Evolutionary conservation across 106 monocot genomes (phyloP).

Genomic region (Dioscorea zingiberensis): DNA sequence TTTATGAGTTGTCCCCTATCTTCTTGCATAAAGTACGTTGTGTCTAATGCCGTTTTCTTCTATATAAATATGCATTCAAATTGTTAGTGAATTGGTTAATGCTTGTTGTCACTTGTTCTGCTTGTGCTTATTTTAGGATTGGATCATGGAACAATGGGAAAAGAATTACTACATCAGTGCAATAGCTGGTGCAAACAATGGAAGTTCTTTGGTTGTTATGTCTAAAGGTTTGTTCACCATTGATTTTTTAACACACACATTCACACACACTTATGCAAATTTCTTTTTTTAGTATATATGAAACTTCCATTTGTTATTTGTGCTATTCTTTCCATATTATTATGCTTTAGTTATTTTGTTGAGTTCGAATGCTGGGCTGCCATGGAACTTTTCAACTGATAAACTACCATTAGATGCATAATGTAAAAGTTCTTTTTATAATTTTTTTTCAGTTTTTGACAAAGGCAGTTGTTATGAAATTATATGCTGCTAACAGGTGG

Average conservation of each 20-base stretch:
- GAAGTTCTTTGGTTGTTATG: slow-evolving; percentile 96
- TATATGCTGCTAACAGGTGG: too few relatives aligned
- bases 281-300: not conserved
- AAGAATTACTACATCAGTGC: slow-evolving; percentile 92
- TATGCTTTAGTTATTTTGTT: too few relatives aligned
- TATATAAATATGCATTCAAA: too few relatives aligned
- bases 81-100: not conserved
- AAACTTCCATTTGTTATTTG: not conserved
- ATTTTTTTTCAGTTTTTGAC: too few relatives aligned
- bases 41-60: not conserved
- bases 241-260: not conserved
- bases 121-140: slow-evolving; percentile 39
- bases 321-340: too few relatives aligned
- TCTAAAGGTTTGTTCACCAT: slow-evolving; percentile 66
- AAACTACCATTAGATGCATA: too few relatives aligned
- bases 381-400: too few relatives aligned
- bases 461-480: too few relatives aligned
- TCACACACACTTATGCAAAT: not conserved
- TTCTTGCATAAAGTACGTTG: slow-evolving; percentile 94
- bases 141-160: slow-evolving; percentile 99
- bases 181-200: slow-evolving; percentile 87
- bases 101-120: not conserved
- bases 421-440: too few relatives aligned
- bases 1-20: slow-evolving; percentile 79
- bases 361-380: too few relatives aligned